Base-by-base conservation (phyloP, 257 asterid species). In the Apocynum venetum region DNA sequence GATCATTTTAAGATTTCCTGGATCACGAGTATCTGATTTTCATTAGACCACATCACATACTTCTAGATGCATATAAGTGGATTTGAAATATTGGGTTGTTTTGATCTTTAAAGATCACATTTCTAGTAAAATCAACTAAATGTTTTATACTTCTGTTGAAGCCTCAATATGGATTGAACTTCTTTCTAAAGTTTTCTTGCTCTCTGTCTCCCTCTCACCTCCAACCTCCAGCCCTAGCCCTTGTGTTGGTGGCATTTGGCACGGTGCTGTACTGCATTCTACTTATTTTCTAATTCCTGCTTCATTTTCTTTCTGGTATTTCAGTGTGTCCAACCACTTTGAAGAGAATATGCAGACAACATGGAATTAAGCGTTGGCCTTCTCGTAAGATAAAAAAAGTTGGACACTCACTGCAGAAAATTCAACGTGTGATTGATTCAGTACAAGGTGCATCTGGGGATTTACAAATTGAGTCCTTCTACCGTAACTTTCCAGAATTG, bases 311-410 rank as follows among this genome's bases (percentile, higher is more conserved):
- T 35, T 53, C 31, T 25, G 36, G 19, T 52, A 19, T 71, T 87
- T 80, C 92, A 95, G 98, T 95, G 80, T 95, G 98, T 75, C 97
- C 98, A 38, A 95, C 98, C 40, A 95, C 98, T 11, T 85, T 95
- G 92, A 95, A 95, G 93, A 90, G 98, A 89, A 92, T 95, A 89
- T 95, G 98, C 89, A 85, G 98, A 83, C 96, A 90, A 75, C 91
- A 92, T 31, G 98, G 98, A 20, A 92, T 95, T 48, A 91, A 89
- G 67, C 97, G 98, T 49, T 95, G 98, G 98, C 98, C 98, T 71
- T 95, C 98, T 73, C 87, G 97, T 46, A 95, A 91, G 82, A 89
- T 95, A 85, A 95, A 92, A 92, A 94, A 94, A 78, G 98, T 94
- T 2, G 98, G 96, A 0, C 97, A 91, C 86, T 91, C 98, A 40